Percentiles rank a stretch among this genome's conserved stretches.
phyloP scores from a whole-genome alignment of 768 basidiomycete genomes.

The Boletus pseudopeckii region DNA sequence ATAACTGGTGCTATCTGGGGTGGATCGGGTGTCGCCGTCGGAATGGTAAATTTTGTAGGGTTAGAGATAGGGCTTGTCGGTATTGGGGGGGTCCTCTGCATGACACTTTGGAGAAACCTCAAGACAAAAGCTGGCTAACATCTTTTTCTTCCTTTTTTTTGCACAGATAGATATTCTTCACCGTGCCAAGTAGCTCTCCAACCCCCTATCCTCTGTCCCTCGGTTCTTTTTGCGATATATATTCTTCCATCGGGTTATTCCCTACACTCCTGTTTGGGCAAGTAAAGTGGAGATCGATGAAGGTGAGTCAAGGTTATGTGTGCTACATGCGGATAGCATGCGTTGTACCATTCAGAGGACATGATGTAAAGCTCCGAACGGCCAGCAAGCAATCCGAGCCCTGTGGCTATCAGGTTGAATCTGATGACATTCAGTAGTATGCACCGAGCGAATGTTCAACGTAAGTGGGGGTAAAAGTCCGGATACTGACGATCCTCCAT shows the following conservation, averaged over 20 bases:
- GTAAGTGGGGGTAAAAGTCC: background rate
- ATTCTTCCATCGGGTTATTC: background rate
- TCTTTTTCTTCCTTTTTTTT: background rate
- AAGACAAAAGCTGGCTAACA: conserved; percentile 60
- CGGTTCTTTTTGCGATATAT: background rate
- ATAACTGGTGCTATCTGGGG: conserved; percentile 68
- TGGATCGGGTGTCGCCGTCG: conserved; percentile 50
- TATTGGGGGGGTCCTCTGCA: conserved; percentile 52
- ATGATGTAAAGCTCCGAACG: background rate
- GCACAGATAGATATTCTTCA: background rate
- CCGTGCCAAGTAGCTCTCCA: background rate
- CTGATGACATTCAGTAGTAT: background rate
- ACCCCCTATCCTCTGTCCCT: background rate
- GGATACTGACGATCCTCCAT: background rate
- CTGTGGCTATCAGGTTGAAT: background rate
- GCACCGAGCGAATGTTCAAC: background rate
- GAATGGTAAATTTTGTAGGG: conserved; percentile 59
- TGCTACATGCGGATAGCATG: background rate
- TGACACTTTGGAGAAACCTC: conserved; percentile 56
- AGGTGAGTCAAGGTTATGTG: background rate
- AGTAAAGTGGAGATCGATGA: conserved; percentile 3
- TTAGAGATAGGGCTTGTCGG: conserved; percentile 60
- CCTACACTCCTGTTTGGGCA: background rate
- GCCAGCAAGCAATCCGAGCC: background rate
- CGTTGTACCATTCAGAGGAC: background rate